Base-by-base conservation (phyloP, 2,329 filamentous ascomycete genomes). In the Colletotrichum australisinense region DNA sequence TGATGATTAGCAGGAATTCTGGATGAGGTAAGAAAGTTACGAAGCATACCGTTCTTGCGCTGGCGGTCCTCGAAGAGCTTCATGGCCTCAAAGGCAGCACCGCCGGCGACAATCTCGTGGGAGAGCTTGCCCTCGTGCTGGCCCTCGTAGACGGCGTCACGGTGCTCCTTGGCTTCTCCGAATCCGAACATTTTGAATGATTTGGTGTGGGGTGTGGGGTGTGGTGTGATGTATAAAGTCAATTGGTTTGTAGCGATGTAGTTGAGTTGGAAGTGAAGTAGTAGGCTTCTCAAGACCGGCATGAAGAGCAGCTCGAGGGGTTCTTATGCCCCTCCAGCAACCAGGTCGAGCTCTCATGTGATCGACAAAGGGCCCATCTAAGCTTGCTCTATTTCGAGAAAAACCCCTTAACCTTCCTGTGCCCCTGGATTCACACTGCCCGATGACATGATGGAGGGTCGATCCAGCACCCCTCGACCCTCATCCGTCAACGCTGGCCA, bases 11-110 rank as follows among this genome's bases (percentile, higher is more conserved):
- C 22, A 3, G 2, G 28, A 49, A 11, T 8, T 26, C 3, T 26
- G 4, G 32, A 5, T 30, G 12, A 2, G 9, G 22, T 5, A 26
- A 8, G 6, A 8, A 8, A 42, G 66, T 49, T 32, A 26, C 63
- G 32, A 0, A n/a, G 5, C 85, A 30, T 85, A 91, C 92, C 93
- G 81, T 94, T 87, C 69, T 84, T 86, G 79, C 93, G 92, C 85
- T 95, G 93, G 78, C 89, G 87, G 82, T 95, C 92, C 84, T 95
- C 93, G 78, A 92, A 95, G 26, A 92, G 86, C 87, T 95, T 95
- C 89, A 96, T 93, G 78, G 91, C 94, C 76, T 90, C 92, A 80
- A 96, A 96, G 75, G 92, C 91, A 71, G 93, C 94, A 71, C 91
- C 94, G 75, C 93, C 93, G 76, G 92, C 93, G 69, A 95, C 81